Evolutionary conservation across 2,329 filamentous ascomycete species (phyloP).

Genomic region (Furcasterigmium furcatum): DNA sequence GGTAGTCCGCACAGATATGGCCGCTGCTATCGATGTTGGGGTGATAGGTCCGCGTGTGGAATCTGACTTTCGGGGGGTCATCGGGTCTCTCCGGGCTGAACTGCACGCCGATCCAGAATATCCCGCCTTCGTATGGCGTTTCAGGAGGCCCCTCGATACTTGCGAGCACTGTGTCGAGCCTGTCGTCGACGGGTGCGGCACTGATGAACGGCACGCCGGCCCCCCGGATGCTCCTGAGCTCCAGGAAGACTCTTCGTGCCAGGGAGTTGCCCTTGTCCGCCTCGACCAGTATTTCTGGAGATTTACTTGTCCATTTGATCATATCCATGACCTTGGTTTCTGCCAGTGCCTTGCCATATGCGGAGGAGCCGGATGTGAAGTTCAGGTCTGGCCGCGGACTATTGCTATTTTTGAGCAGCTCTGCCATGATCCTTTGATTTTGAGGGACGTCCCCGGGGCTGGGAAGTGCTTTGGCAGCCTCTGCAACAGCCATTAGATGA

Average conservation of each 20-base stretch:
- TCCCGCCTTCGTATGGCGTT: conserved; percentile 17
- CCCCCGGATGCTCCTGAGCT: conserved; percentile 14
- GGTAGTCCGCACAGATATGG: conserved; percentile 14
- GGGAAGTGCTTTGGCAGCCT: too few species aligned
- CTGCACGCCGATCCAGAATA: conserved; percentile 17
- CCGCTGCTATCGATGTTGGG: conserved; percentile 16
- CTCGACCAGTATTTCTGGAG: neutral
- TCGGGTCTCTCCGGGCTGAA: neutral
- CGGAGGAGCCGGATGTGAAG: neutral
- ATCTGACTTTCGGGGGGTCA: conserved; percentile 11
- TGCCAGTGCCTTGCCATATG: neutral
- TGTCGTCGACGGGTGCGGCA: conserved; percentile 13
- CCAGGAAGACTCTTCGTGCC: conserved; percentile 15
- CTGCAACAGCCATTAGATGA: too few species aligned
- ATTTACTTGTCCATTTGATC: neutral
- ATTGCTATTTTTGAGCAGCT: neutral
- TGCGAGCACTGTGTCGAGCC: conserved; percentile 15
- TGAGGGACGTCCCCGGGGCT: too few species aligned
- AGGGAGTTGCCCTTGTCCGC: conserved; percentile 7
- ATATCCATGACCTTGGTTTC: neutral
- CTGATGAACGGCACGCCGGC: conserved; percentile 17
- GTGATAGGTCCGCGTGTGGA: conserved; percentile 17
- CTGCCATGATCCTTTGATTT: neutral
- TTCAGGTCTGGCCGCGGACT: neutral
- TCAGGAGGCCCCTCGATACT: conserved; percentile 19